A percentile compares a stretch with the other conserved stretches of the same genome.
Conservation (phyloP, 1,284 basidiomycete species). For the Papiliotrema fonsecae region DNA sequence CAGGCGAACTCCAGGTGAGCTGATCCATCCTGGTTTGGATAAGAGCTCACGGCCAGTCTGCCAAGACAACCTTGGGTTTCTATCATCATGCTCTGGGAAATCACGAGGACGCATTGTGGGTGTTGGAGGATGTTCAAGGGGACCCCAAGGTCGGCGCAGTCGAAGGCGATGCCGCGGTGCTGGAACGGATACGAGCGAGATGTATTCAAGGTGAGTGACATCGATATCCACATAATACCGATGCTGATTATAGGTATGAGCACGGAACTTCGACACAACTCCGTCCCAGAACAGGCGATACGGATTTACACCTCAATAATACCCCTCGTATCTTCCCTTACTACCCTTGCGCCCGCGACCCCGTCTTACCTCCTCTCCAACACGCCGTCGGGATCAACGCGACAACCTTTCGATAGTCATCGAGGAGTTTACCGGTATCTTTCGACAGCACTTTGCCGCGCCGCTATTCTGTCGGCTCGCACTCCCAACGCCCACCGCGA, state of each 20-base stretch:
- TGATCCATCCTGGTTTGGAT: neutral
- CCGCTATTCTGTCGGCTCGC: slow-evolving; percentile 48
- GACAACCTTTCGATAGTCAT: slow-evolving; percentile 29
- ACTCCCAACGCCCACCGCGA: slow-evolving; percentile 28
- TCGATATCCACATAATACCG: neutral
- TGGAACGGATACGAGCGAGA: slow-evolving; percentile 47
- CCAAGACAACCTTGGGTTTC: slow-evolving; percentile 62
- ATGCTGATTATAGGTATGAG: slow-evolving; percentile 21
- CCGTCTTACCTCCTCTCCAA: slow-evolving; percentile 26
- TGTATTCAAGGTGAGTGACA: slow-evolving; percentile 43
- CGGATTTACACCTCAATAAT: slow-evolving; percentile 28
- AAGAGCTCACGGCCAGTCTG: slow-evolving; percentile 23
- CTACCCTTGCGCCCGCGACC: slow-evolving; percentile 13
- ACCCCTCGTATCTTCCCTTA: slow-evolving; percentile 15
- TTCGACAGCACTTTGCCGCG: slow-evolving; percentile 41
- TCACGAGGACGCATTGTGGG: slow-evolving; percentile 59
- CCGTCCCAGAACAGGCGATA: slow-evolving; percentile 24
- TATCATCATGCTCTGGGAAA: slow-evolving; percentile 68
- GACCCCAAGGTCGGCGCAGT: slow-evolving; percentile 45
- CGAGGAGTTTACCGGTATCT: slow-evolving; percentile 41
- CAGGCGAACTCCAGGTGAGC: slow-evolving; percentile 52
- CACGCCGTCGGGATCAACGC: slow-evolving; percentile 3
- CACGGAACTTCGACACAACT: slow-evolving; percentile 20
- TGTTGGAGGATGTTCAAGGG: slow-evolving; percentile 53
- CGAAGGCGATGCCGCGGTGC: slow-evolving; percentile 37